A percentile compares a stretch with the other conserved stretches of the same genome.
These are phyloP conservation scores for Elsinoe fawcettii DNA, from an alignment of 2,329 filamentous ascomycete species.

Conservation along the genomic window DNA sequence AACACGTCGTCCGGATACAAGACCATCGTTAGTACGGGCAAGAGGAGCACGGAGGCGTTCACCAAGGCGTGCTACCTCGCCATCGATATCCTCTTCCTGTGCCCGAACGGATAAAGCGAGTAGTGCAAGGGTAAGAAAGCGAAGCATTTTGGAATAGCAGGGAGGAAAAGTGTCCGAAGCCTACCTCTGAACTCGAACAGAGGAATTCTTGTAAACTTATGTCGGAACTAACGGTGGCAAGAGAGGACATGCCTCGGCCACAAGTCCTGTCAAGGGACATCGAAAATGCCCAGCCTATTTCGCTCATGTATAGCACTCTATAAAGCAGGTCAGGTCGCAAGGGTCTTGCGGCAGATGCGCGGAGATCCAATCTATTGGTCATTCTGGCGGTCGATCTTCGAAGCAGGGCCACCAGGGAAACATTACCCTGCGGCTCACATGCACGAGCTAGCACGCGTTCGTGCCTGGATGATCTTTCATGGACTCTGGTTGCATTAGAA, in stretches of 20 bases:
- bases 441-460: background rate
- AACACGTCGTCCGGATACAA: background rate
- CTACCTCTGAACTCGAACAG: background rate
- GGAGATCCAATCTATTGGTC: background rate
- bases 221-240: background rate
- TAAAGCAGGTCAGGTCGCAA: background rate
- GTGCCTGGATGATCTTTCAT: background rate
- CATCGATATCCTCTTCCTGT: background rate
- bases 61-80: background rate
- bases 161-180: background rate
- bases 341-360: conserved; percentile 2
- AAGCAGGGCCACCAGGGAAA: background rate
- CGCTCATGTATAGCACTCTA: background rate
- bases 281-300: background rate
- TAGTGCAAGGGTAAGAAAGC: background rate
- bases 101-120: background rate
- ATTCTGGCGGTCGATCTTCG: background rate
- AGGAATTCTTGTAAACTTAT: background rate
- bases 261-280: background rate
- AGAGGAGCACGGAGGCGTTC: background rate
- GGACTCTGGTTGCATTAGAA: background rate
- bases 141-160: background rate
- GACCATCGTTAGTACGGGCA: background rate
- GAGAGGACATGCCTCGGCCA: background rate
- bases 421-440: background rate